Evolutionary conservation across 2,329 filamentous ascomycete species (phyloP).

Genomic region (Colletotrichum lini): DNA sequence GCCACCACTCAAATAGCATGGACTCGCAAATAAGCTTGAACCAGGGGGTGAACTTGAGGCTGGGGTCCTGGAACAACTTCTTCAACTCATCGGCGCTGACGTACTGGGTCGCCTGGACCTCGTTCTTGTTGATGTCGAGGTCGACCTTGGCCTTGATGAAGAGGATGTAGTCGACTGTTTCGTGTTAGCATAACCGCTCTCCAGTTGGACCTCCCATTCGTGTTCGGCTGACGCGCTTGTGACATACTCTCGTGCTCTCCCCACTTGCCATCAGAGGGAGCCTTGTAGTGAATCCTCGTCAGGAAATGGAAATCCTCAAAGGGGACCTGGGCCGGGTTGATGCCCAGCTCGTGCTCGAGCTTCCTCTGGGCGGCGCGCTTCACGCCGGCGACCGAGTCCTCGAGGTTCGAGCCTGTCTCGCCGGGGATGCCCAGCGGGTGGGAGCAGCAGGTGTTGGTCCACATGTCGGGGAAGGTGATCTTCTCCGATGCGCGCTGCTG

Average conservation of each 20-base stretch:
- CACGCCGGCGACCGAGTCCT: slow-evolving; percentile 85
- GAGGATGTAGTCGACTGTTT: slow-evolving; percentile 93
- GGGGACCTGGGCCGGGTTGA: slow-evolving; percentile 89
- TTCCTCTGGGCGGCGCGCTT: slow-evolving; percentile 95
- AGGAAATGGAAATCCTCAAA: slow-evolving; percentile 93
- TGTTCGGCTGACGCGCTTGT: not conserved
- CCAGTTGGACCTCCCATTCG: not conserved
- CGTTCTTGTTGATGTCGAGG: slow-evolving; percentile 85
- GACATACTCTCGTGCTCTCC: slow-evolving; percentile 96
- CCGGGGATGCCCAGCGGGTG: slow-evolving; percentile 93
- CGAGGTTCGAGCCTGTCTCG: slow-evolving; percentile 88
- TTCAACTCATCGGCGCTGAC: slow-evolving; percentile 87
- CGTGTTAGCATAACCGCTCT: slow-evolving; percentile 39
- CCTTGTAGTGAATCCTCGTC: slow-evolving; percentile 98
- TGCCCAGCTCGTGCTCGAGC: slow-evolving; percentile 94
- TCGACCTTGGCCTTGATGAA: slow-evolving; percentile 97
- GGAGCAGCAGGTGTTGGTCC: slow-evolving; percentile 99
- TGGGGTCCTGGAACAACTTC: slow-evolving; percentile 85
- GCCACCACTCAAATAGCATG: slow-evolving; percentile 99
- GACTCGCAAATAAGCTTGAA: slow-evolving; percentile 99
- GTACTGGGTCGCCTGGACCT: slow-evolving; percentile 88
- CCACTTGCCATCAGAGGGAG: slow-evolving; percentile 97
- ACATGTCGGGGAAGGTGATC: slow-evolving; percentile 99
- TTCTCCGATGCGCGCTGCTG: slow-evolving; percentile 97
- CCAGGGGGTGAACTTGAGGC: slow-evolving; percentile 94